These are phyloP conservation scores for Lachancea lanzarotensis DNA, from an alignment of 805 yeast species.

Conservation along the genomic window DNA sequence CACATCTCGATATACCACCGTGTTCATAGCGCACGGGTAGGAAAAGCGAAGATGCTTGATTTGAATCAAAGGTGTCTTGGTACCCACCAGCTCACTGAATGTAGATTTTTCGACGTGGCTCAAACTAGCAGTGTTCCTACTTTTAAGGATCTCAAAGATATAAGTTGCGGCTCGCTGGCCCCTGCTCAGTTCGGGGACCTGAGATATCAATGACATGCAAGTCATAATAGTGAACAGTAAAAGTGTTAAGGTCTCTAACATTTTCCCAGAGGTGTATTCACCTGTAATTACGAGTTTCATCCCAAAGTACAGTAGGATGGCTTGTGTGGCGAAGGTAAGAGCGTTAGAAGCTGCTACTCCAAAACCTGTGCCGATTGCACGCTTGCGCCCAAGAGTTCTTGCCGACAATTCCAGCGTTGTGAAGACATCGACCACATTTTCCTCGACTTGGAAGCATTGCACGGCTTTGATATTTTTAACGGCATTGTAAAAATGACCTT, in stretches of 20 bases:
- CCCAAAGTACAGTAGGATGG: slow-evolving; percentile 74
- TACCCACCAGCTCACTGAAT: not conserved
- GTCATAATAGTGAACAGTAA: slow-evolving; percentile 66
- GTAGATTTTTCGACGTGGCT: not conserved
- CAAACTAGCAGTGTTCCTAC: slow-evolving; percentile 9
- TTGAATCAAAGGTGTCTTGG: slow-evolving; percentile 26
- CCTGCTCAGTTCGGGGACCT: slow-evolving; percentile 72
- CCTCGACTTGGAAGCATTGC: slow-evolving; percentile 46
- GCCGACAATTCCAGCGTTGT: slow-evolving; percentile 29
- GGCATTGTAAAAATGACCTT: slow-evolving; percentile 45
- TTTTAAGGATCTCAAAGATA: slow-evolving; percentile 37
- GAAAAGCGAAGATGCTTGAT: slow-evolving; percentile 45
- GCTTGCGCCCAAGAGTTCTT: slow-evolving; percentile 35
- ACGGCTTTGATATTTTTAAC: slow-evolving; percentile 59
- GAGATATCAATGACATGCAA: slow-evolving; percentile 50
- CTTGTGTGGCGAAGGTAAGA: slow-evolving; percentile 55
- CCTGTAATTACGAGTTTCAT: slow-evolving; percentile 55
- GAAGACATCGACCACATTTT: slow-evolving; percentile 41
- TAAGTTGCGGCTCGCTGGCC: slow-evolving; percentile 69
- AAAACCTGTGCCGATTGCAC: slow-evolving; percentile 59
- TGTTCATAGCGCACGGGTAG: slow-evolving; percentile 36
- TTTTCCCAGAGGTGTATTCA: slow-evolving; percentile 48
- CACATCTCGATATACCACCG: slow-evolving; percentile 37
- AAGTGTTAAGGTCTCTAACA: slow-evolving; percentile 65
- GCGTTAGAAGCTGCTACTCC: slow-evolving; percentile 56